Percentiles rank a stretch among this genome's conserved stretches.
phyloP scores from a whole-genome alignment of 73 alveolate species.

The Halteria grandinella region DNA sequence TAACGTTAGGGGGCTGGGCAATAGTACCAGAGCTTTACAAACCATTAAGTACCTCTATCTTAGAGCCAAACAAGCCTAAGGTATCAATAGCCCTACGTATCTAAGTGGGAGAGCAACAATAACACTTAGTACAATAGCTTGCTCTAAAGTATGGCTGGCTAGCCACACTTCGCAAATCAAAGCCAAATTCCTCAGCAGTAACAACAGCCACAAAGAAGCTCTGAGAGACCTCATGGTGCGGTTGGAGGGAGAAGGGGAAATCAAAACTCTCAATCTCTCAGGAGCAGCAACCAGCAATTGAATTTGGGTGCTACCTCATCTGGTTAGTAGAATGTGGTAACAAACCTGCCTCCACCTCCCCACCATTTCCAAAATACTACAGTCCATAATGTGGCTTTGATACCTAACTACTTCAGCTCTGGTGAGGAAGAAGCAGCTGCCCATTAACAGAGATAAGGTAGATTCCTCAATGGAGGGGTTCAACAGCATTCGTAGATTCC shows the following conservation, averaged over 20 bases:
- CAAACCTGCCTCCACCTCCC: conserved; percentile 22
- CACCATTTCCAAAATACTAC: conserved; percentile 8
- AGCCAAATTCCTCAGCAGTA: conserved; percentile 12
- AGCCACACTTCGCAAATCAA: conserved; percentile 30
- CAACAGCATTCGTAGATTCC: too few relatives aligned
- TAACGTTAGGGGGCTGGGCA: too few relatives aligned
- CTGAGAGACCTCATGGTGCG: conserved; percentile 45
- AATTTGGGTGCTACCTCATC: too few relatives aligned
- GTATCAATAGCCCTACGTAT: conserved; percentile 18
- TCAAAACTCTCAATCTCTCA: too few relatives aligned
- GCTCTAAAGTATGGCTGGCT: not conserved
- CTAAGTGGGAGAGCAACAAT: conserved; percentile 33
- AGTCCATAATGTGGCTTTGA: conserved; percentile 45
- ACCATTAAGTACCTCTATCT: too few relatives aligned
- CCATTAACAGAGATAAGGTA: too few relatives aligned
- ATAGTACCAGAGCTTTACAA: too few relatives aligned
- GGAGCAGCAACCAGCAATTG: too few relatives aligned
- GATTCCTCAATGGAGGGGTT: too few relatives aligned
- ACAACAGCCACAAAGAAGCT: too few relatives aligned
- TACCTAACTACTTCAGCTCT: conserved; percentile 63
- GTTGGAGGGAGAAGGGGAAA: conserved; percentile 45
- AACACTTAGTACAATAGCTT: not conserved
- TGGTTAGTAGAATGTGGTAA: not conserved
- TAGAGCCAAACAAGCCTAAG: conserved; percentile 16
- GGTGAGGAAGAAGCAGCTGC: conserved; percentile 61